phyloP scores from a whole-genome alignment of 108 stramenopile species.

The Cyclostephanos invisitatus region DNA sequence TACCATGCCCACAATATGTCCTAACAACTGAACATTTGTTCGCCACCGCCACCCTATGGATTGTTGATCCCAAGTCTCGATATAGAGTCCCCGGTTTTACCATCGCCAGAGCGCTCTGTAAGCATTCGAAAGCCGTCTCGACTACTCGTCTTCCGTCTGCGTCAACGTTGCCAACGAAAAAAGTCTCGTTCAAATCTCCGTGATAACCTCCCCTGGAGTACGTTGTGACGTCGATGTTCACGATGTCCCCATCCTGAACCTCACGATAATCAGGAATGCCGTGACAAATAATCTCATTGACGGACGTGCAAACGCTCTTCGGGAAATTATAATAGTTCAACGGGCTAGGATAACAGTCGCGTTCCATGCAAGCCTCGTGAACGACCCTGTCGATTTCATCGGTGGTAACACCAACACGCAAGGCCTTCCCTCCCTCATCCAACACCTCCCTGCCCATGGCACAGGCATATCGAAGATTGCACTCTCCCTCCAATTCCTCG shows the following conservation, averaged over 20 bases:
- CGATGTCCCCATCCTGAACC: slow-evolving; percentile 96
- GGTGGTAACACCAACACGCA: slow-evolving; percentile 92
- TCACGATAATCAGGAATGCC: slow-evolving; percentile 91
- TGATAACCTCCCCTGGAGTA: slow-evolving; percentile 93
- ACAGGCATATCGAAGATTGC: slow-evolving; percentile 89
- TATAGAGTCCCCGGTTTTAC: slow-evolving; percentile 89
- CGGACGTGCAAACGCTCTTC: slow-evolving; percentile 94
- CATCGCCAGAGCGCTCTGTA: slow-evolving; percentile 66
- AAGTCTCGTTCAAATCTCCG: slow-evolving; percentile 98
- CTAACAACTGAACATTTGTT: slow-evolving; percentile 83
- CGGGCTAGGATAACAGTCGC: slow-evolving; percentile 96
- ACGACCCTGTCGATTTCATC: slow-evolving; percentile 97
- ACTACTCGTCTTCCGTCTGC: slow-evolving; percentile 74
- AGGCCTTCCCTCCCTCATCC: slow-evolving; percentile 88
- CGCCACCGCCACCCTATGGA: slow-evolving; percentile 69
- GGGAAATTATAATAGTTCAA: slow-evolving; percentile 98
- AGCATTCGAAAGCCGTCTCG: slow-evolving; percentile 82
- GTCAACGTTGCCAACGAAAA: slow-evolving; percentile 92
- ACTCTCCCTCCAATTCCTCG: slow-evolving; percentile 86
- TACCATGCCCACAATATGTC: slow-evolving; percentile 97
- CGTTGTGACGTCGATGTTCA: slow-evolving; percentile 97
- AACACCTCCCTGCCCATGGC: slow-evolving; percentile 95
- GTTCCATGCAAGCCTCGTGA: slow-evolving; percentile 90
- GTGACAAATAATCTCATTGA: slow-evolving; percentile 98
- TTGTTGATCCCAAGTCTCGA: slow-evolving; percentile 89